Percentiles rank a stretch among this genome's conserved stretches.
Conservation (phyloP, 1,284 basidiomycete species). For the Pseudozyma tsukubaensis region DNA sequence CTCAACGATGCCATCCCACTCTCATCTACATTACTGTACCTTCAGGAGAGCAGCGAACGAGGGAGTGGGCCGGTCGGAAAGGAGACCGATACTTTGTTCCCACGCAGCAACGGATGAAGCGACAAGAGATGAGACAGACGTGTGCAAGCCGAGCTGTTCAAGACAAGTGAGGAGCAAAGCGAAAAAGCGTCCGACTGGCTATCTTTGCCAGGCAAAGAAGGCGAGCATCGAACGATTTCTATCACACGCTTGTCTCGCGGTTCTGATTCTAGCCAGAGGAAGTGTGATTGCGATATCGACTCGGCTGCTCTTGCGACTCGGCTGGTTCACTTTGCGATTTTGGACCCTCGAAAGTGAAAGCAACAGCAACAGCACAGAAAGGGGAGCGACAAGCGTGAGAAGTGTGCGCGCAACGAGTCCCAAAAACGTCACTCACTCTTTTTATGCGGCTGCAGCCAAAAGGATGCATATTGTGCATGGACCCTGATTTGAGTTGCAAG, state of each 20-base stretch:
- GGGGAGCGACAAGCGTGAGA: too few species aligned
- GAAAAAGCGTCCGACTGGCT: too few species aligned
- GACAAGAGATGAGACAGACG: not conserved
- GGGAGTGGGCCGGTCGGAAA: not conserved
- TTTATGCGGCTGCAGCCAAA: not conserved
- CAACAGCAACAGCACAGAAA: too few species aligned
- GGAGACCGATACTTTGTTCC: not conserved
- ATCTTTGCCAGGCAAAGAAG: not conserved
- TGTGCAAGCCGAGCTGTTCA: not conserved
- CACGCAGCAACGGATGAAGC: not conserved
- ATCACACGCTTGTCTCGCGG: too few species aligned
- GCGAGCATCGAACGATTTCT: not conserved
- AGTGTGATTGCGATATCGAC: too few species aligned
- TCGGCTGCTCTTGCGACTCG: too few species aligned
- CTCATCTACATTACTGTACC: too few species aligned
- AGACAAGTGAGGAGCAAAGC: not conserved
- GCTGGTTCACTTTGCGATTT: too few species aligned
- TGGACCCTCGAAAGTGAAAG: too few species aligned
- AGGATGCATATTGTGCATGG: conserved; percentile 7
- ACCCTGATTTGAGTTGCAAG: conserved; percentile 4
- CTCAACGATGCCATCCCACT: too few species aligned
- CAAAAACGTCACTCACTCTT: conserved; percentile 4
- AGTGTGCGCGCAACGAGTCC: not conserved
- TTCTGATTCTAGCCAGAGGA: too few species aligned
- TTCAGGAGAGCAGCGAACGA: too few species aligned